Conservation (phyloP, 2,329 filamentous ascomycete species). For the Pestalotiopsis sp. region DNA sequence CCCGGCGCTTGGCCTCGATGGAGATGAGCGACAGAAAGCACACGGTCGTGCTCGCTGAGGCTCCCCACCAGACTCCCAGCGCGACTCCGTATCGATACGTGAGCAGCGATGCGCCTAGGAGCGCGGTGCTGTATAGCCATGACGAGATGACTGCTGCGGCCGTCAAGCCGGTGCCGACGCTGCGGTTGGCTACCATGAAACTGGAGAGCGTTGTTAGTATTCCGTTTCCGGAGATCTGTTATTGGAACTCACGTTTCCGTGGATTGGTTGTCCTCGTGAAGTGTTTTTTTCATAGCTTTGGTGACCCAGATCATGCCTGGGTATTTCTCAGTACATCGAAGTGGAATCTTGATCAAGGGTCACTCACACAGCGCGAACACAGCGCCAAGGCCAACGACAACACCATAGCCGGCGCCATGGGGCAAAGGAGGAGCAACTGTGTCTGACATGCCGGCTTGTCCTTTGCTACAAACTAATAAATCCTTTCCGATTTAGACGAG, state of each 20-base stretch:
- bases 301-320: slow-evolving; percentile 5
- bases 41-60: slow-evolving; percentile 4
- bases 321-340: background rate
- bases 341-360: background rate
- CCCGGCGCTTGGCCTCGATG: slow-evolving; percentile 1
- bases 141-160: background rate
- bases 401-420: background rate
- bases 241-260: background rate
- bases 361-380: background rate
- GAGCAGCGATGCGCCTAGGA: background rate
- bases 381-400: background rate
- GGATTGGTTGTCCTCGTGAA: background rate
- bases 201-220: background rate
- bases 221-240: background rate
- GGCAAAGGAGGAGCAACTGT: background rate
- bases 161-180: background rate
- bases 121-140: slow-evolving; percentile 4
- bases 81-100: slow-evolving; percentile 2
- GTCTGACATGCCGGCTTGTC: background rate
- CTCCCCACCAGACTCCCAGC: slow-evolving; percentile 2
- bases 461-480: background rate
- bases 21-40: background rate
- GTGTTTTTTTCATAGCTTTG: background rate
- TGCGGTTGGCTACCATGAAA: slow-evolving; percentile 5
- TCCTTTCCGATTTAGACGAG: background rate